Conservation (phyloP, 768 basidiomycete species). For the Cubamyces lactineus region DNA sequence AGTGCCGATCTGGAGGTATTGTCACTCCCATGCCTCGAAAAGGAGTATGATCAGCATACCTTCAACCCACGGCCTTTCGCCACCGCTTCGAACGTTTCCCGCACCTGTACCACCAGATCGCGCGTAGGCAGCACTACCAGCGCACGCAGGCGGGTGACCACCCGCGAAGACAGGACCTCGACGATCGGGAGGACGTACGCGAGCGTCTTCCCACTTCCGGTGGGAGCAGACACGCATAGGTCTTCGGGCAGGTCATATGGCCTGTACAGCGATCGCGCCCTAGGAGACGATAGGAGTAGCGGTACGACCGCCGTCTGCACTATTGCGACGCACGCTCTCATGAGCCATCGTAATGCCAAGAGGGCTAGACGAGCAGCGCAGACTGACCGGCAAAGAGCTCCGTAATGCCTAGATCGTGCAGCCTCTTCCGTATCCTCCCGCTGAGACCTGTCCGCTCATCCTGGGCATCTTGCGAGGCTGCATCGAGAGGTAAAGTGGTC, state of each 20-base stretch:
- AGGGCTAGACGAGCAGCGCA: not conserved
- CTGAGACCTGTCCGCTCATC: conserved; percentile 56
- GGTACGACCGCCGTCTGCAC: conserved; percentile 92
- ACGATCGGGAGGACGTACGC: conserved; percentile 95
- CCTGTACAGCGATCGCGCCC: conserved; percentile 56
- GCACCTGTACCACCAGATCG: conserved; percentile 89
- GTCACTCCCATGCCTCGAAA: not conserved
- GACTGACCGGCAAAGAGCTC: conserved; percentile 86
- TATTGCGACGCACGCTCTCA: conserved; percentile 34
- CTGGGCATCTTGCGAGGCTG: conserved; percentile 41
- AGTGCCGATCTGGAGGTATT: conserved; percentile 56
- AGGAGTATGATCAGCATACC: conserved; percentile 44
- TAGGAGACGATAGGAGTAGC: conserved; percentile 58
- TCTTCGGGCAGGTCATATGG: conserved; percentile 74
- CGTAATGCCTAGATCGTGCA: conserved; percentile 78
- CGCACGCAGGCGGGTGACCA: conserved; percentile 85
- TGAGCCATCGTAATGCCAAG: not conserved
- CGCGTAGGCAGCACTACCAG: conserved; percentile 91
- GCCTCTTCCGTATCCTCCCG: conserved; percentile 58
- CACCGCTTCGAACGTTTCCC: conserved; percentile 87
- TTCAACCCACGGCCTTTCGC: conserved; percentile 86
- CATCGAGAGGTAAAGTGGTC: conserved; percentile 44
- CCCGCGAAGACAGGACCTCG: conserved; percentile 73
- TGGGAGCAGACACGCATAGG: conserved; percentile 94
- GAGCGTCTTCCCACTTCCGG: conserved; percentile 96